Evolutionary conservation across 2,329 filamentous ascomycete genomes (phyloP).

Genomic region (Pseudogymnoascus verrucosus): DNA sequence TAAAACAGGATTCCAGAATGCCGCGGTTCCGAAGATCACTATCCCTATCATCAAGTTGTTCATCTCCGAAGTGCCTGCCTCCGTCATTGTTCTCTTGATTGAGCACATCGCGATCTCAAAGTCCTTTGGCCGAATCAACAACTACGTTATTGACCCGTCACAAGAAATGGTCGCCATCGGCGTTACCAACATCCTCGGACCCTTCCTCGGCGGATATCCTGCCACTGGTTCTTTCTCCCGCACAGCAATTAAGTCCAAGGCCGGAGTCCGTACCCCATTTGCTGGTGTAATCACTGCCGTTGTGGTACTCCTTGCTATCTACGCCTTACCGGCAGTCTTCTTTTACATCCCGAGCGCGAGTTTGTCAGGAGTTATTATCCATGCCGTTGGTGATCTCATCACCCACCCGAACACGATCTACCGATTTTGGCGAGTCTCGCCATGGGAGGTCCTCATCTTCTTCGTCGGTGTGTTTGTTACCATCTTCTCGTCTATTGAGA

Average conservation of each 20-base stretch:
- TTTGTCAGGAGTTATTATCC: slow-evolving; percentile 85
- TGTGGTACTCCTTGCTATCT: slow-evolving; percentile 83
- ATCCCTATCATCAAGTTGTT: slow-evolving; percentile 59
- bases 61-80: slow-evolving; percentile 66
- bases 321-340: slow-evolving; percentile 80
- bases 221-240: slow-evolving; percentile 93
- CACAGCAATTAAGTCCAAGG: slow-evolving; percentile 95
- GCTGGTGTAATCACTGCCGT: slow-evolving; percentile 81
- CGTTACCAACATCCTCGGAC: slow-evolving; percentile 79
- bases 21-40: slow-evolving; percentile 63
- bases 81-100: slow-evolving; percentile 88
- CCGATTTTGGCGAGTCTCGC: slow-evolving; percentile 90
- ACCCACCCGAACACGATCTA: slow-evolving; percentile 87
- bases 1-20: slow-evolving; percentile 66
- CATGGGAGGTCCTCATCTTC: slow-evolving; percentile 85
- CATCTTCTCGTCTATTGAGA: slow-evolving; percentile 80
- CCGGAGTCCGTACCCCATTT: slow-evolving; percentile 84
- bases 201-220: slow-evolving; percentile 86
- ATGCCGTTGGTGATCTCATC: slow-evolving; percentile 88
- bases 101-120: slow-evolving; percentile 97
- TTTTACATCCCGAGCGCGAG: slow-evolving; percentile 83
- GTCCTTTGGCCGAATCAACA: slow-evolving; percentile 91
- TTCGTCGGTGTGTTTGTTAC: slow-evolving; percentile 88
- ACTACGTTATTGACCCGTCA: slow-evolving; percentile 91
- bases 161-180: slow-evolving; percentile 95